Evolutionary conservation across 441 rosid species (phyloP), one percentile per base, ranked within the genome.

Genomic region (Brassica hybrid): DNA sequence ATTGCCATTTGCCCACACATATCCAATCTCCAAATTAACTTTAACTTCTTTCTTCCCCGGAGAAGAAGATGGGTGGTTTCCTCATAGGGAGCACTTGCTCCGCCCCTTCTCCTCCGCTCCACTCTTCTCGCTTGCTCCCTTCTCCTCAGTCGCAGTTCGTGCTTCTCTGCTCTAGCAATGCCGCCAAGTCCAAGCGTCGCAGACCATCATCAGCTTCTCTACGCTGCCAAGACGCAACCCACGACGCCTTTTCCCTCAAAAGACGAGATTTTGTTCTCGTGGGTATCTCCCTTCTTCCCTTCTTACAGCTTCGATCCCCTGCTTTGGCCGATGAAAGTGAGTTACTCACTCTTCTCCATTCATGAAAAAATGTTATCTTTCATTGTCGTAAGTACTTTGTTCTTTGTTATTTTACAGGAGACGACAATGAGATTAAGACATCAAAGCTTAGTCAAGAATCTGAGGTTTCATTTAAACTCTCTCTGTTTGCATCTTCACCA

Each of bases 11-110:
- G 23, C 23, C 23, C 23, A 21, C 23, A 21, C 23, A 21, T 21
- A 79, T 79, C 54, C 21, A 74, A 79, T 79, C 82, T 79, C 48
- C n/a, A 62, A 14, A 19, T 64, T 21, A 38, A 69, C 25, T 65
- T 73, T 5, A 0, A 4, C 14, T 10, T 41, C 13, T 0, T 3
- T 21, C 23, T 21, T 21, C 50, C 14, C 56, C 69, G 73, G 36
- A 6, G 23, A 8, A 16, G 58, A 52, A 52, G 57, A 52, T 54
- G 59, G 59, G 12, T 54, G 59, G 59, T 54, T 54, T 54, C 59
- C 59, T 54, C 59, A 54, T 54, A 0, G 21, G 59, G 0, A 0
- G 59, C 59, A 54, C 59, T 54, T 54, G 59, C 59, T 54, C 21
- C 21, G 1, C 58, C 21, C 58, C 58, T 2, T 14, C 59, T 17